Base-by-base conservation (phyloP, 371 early-diverging fungal species). In the Mortierella sp. region DNA sequence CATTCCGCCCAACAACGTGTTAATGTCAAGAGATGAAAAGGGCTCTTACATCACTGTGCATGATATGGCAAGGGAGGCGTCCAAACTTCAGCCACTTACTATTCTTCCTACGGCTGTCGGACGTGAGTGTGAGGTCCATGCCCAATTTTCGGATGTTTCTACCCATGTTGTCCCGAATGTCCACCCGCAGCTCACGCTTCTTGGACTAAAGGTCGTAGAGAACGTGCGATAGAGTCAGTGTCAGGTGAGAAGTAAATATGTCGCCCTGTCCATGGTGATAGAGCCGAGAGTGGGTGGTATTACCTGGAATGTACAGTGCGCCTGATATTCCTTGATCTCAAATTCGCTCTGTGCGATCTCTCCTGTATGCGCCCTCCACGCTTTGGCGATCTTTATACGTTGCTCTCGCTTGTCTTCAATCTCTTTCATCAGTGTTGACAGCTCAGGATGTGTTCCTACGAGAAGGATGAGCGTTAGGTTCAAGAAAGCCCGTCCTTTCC, bases 261-360 rank as follows among this genome's bases (percentile, higher is more conserved):
- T n/a, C n/a, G n/a, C n/a, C n/a, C n/a, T n/a, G n/a, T n/a, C n/a
- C n/a, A n/a, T n/a, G n/a, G n/a, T n/a, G n/a, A n/a, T n/a, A n/a
- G 14, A 14, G 39, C 14, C 14, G 9, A 39, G 14, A 39, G 39
- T 14, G 13, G n/a, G n/a, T 10, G 13, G 6, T 5, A 10, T 47
- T 60, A 74, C 68, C 45, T 74, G 74, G 53, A 46, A 74, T 21
- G 74, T 63, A 44, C 74, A 74, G 34, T 74, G 74, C 0, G 88
- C 88, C 63, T 85, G 84, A 59, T 88, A 86, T 67, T 86, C 85
- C 46, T 83, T 78, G 29, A 84, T 84, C 63, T 86, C 86, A 65
- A 81, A 85, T 51, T 85, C 85, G 21, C 73, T 77, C 41, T 80
- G 81, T 27, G 80, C 83, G 56, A 82, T 84, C 49, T 78, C 72